phyloP scores from a whole-genome alignment of 176 grass and related monocot genomes.

The Tillandsia leiboldiana region DNA sequence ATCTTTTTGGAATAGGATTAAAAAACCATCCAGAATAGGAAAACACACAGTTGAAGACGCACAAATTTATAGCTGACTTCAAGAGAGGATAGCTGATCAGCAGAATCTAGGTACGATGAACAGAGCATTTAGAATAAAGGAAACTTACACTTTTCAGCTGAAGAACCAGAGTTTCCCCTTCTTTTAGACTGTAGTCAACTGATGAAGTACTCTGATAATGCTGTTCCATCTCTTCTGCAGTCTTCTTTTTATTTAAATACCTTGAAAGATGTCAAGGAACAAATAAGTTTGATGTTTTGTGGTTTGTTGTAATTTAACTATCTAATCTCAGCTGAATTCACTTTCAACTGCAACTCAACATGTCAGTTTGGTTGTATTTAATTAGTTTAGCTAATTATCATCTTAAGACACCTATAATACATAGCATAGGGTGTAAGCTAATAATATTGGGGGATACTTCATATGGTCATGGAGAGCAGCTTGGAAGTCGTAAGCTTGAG shows the following conservation, averaged over 20 bases:
- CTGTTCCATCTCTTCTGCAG: slow-evolving; percentile 97
- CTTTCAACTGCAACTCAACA: no score
- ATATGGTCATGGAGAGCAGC: slow-evolving; percentile 97
- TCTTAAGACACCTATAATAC: background rate
- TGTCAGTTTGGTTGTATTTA: slow-evolving; percentile 5
- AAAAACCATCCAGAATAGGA: no score
- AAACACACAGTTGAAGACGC: no score
- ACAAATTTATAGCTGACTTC: no score
- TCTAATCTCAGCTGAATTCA: background rate
- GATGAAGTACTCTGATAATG: slow-evolving; percentile 80
- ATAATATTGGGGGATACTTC: slow-evolving; percentile 66
- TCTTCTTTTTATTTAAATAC: slow-evolving; percentile 96
- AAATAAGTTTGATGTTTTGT: slow-evolving; percentile 12
- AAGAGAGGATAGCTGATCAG: no score
- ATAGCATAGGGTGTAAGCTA: background rate
- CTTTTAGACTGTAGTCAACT: slow-evolving; percentile 97
- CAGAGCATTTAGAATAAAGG: background rate
- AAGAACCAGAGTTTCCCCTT: slow-evolving; percentile 97
- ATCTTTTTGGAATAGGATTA: no score
- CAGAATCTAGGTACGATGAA: background rate
- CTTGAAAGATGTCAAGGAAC: slow-evolving; percentile 47
- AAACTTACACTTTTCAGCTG: slow-evolving; percentile 88
- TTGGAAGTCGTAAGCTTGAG: slow-evolving; percentile 99
- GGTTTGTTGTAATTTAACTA: background rate
- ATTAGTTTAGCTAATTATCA: slow-evolving; percentile 1